Percentiles rank a stretch among this genome's conserved stretches.
phyloP scores from a whole-genome alignment of 345 rosid species.

The Zanthoxylum bungeanum region DNA sequence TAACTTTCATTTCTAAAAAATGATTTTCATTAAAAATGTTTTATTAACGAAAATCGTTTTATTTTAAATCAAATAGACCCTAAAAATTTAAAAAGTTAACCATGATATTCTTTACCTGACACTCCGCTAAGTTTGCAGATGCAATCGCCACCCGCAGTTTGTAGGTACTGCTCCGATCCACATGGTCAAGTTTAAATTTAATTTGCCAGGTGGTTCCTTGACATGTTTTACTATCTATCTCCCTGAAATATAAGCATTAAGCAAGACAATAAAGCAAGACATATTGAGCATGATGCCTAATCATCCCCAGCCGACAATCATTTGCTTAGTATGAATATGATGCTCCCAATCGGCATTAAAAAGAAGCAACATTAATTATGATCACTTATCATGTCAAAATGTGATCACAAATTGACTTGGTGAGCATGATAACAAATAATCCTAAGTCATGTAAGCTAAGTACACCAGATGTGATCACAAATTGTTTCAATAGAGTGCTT shows the following conservation, averaged over 20 bases:
- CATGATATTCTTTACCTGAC: too few relatives aligned
- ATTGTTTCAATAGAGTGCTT: not conserved
- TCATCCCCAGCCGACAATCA: not conserved
- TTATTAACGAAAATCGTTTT: too few relatives aligned
- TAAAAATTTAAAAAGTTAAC: not conserved
- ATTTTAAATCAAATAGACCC: too few relatives aligned
- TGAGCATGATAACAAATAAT: not conserved
- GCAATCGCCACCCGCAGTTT: slow-evolving; percentile 78
- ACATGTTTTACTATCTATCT: slow-evolving; percentile 28
- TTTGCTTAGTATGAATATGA: not conserved
- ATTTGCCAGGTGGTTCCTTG: slow-evolving; percentile 75
- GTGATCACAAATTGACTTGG: too few relatives aligned
- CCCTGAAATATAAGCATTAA: slow-evolving; percentile 41
- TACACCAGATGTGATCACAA: not conserved
- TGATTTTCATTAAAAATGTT: too few relatives aligned
- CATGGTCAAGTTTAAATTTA: slow-evolving; percentile 47
- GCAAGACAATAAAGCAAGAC: not conserved
- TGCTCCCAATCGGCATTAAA: not conserved
- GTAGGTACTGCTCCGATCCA: slow-evolving; percentile 40
- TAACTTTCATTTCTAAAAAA: too few relatives aligned
- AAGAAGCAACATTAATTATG: not conserved
- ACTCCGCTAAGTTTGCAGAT: slow-evolving; percentile 71
- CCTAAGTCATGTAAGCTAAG: not conserved
- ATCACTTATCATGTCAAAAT: not conserved
- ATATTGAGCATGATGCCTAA: not conserved